These are phyloP conservation scores for Monilinia vaccinii-corymbosi DNA, from an alignment of 2,329 filamentous ascomycete species.

Conservation along the genomic window DNA sequence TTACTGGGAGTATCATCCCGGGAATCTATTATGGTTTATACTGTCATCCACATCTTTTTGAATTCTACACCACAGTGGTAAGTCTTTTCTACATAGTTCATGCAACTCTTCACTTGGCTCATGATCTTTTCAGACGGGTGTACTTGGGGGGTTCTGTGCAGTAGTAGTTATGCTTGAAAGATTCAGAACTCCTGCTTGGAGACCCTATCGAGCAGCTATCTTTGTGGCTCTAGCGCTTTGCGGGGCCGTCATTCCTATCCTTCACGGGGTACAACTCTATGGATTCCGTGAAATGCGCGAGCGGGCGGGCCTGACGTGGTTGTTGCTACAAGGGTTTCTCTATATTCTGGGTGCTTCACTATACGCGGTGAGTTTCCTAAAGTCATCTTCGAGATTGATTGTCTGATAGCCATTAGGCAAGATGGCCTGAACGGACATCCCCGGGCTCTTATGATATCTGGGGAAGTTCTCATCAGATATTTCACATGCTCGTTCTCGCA, in stretches of 20 bases:
- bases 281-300: slow-evolving; percentile 57
- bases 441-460: slow-evolving; percentile 82
- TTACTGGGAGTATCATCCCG: slow-evolving; percentile 85
- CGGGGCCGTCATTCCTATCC: slow-evolving; percentile 64
- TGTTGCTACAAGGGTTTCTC: slow-evolving; percentile 68
- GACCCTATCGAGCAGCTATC: slow-evolving; percentile 79
- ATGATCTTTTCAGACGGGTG: slow-evolving; percentile 52
- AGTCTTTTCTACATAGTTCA: neutral
- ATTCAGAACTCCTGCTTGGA: slow-evolving; percentile 76
- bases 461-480: slow-evolving; percentile 93
- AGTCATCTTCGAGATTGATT: neutral
- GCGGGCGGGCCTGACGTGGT: slow-evolving; percentile 72
- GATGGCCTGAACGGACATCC: slow-evolving; percentile 71
- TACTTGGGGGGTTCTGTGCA: slow-evolving; percentile 68
- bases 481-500: slow-evolving; percentile 79
- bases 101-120: neutral
- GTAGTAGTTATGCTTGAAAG: slow-evolving; percentile 68
- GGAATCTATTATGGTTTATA: slow-evolving; percentile 82
- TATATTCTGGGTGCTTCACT: slow-evolving; percentile 81
- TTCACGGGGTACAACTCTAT: slow-evolving; percentile 64
- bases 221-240: slow-evolving; percentile 83
- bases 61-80: slow-evolving; percentile 53
- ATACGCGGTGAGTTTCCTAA: slow-evolving; percentile 58
- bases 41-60: slow-evolving; percentile 56
- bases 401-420: slow-evolving; percentile 39